phyloP scores from a whole-genome alignment of 306 rosid species.

The Acacia acuminata region DNA sequence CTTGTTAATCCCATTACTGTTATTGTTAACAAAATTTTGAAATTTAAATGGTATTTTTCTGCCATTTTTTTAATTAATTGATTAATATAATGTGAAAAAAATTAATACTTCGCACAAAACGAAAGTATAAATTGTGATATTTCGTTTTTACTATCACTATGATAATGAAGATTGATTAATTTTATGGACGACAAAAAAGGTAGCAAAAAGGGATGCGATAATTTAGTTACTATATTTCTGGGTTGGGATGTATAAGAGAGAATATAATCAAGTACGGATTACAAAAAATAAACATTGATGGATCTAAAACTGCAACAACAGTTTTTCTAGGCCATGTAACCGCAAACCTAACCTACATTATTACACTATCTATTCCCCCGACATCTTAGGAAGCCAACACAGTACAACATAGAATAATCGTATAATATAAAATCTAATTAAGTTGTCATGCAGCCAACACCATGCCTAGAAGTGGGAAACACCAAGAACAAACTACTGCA shows the following conservation, averaged over 20 bases:
- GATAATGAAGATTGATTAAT: no score
- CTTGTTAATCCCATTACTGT: no score
- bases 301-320: not conserved
- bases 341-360: not conserved
- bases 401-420: not conserved
- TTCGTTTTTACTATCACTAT: not conserved
- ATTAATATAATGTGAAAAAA: not conserved
- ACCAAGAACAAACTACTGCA: slow-evolving; percentile 62
- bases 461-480: slow-evolving; percentile 56
- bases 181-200: not conserved
- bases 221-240: not conserved
- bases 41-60: no score
- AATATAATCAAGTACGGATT: not conserved
- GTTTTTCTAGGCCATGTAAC: not conserved
- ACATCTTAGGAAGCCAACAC: not conserved
- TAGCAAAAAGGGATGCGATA: not conserved
- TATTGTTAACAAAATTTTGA: no score
- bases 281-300: not conserved
- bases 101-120: not conserved
- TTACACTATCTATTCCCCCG: not conserved
- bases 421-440: not conserved
- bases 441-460: slow-evolving; percentile 54
- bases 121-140: not conserved
- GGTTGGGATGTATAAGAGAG: no score
- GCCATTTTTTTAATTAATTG: not conserved